Conservation (phyloP, 176 grass and related monocot species). For the Raddia guianensis region DNA sequence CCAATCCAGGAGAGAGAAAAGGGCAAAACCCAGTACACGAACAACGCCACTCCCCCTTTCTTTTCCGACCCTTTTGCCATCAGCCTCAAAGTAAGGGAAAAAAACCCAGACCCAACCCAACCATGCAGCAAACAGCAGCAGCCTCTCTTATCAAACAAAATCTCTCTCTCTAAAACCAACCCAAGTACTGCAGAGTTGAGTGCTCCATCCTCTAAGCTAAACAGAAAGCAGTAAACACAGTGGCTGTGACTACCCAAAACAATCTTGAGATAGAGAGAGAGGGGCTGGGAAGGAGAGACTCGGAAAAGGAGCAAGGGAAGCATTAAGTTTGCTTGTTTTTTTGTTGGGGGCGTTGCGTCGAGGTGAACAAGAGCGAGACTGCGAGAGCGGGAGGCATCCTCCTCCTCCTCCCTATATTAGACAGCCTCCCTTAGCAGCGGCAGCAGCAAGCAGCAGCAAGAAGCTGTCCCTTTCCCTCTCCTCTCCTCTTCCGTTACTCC, state of each 20-base stretch:
- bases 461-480: slow-evolving; percentile 43
- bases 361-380: slow-evolving; percentile 7
- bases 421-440: not conserved
- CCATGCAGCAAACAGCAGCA: not conserved
- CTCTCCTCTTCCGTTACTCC: slow-evolving; percentile 14
- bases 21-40: not conserved
- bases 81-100: slow-evolving; percentile 56
- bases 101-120: slow-evolving; percentile 30
- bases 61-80: slow-evolving; percentile 33
- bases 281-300: not conserved
- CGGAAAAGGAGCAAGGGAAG: not conserved
- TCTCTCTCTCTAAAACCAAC: slow-evolving; percentile 27
- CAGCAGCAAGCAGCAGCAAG: slow-evolving; percentile 18
- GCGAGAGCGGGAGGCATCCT: not conserved
- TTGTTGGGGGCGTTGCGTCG: not conserved
- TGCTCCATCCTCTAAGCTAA: not conserved
- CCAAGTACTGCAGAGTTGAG: not conserved
- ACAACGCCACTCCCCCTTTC: not conserved
- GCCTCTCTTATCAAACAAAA: slow-evolving; percentile 25
- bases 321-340: slow-evolving; percentile 33
- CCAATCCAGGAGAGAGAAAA: not conserved
- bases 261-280: not conserved
- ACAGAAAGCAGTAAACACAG: not conserved
- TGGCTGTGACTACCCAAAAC: slow-evolving; percentile 3
- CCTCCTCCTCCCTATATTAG: slow-evolving; percentile 39